A percentile compares a stretch with the other conserved stretches of the same genome.
phyloP scores from a whole-genome alignment of 495 filamentous ascomycete genomes.

The Hypomontagnella monticulosa region DNA sequence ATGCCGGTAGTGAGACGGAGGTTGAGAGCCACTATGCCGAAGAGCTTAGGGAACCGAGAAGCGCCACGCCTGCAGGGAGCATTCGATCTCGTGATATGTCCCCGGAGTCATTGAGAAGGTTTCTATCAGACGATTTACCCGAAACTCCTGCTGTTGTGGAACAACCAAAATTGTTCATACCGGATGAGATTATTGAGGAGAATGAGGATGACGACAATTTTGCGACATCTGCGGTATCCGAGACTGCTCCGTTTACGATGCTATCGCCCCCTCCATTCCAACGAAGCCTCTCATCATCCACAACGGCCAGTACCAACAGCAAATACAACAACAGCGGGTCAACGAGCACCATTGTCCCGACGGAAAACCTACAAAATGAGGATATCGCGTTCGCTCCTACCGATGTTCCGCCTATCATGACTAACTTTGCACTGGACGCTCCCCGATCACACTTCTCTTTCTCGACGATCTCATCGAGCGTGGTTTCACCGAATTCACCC shows the following conservation, averaged over 20 bases:
- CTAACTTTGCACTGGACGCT: constrained; percentile 20
- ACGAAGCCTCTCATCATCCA: constrained; percentile 45
- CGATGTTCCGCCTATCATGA: not conserved
- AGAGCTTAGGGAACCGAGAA: constrained; percentile 41
- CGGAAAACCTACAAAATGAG: constrained; percentile 1
- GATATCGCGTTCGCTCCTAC: not conserved
- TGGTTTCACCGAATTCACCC: constrained; percentile 43
- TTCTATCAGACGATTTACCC: constrained; percentile 51
- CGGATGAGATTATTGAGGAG: constrained; percentile 64
- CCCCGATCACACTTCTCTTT: constrained; percentile 50
- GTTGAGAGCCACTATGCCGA: constrained; percentile 32
- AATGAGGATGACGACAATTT: constrained; percentile 66
- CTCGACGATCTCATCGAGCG: constrained; percentile 48
- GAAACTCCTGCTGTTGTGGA: constrained; percentile 41
- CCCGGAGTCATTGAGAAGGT: constrained; percentile 57
- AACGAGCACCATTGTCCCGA: constrained; percentile 15
- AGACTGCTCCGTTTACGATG: constrained; percentile 52
- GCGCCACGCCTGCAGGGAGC: constrained; percentile 49
- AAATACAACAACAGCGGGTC: constrained; percentile 23
- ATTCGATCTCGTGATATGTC: constrained; percentile 58
- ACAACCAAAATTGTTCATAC: constrained; percentile 46
- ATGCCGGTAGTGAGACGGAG: constrained; percentile 37
- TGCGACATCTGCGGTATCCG: constrained; percentile 58
- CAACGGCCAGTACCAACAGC: constrained; percentile 21
- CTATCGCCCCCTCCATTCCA: constrained; percentile 61